Base-by-base conservation (phyloP, 441 rosid species). In the Macaranga tanarius region DNA sequence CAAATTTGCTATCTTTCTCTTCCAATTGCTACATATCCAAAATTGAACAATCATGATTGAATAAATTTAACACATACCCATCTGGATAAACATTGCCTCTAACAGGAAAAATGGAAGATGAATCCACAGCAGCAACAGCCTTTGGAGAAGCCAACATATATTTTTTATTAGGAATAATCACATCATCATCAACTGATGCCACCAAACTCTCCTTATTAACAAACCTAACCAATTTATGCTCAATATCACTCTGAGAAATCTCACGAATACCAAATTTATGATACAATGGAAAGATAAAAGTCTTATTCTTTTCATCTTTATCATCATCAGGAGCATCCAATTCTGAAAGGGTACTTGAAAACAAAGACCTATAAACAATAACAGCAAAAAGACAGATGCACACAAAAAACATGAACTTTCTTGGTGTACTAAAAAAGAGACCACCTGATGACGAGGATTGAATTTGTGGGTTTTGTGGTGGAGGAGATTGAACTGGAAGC, bases 61-160 rank as follows among this genome's bases (percentile, higher is more conserved):
- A 50, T 20, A 31, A 70, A 52, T 57, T 71, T 25, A 42, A 64
- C 23, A 65, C 86, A 69, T 85, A 92, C 99, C 97, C 99, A 81
- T 90, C 91, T 55, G 97, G 93, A 85, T 72, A 87, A 72, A 94
- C 88, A 81, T 85, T 89, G 64, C 97, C 99, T 59, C 77, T 82
- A 15, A 87, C 88, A 23, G 97, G 99, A 47, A 90, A 86, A 82
- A 82, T 28, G 68, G 91, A 31, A 73, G 96, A 83, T 69, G 91
- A 74, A 79, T 80, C 91, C 54, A 55, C 66, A 31, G 81, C 84
- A 64, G 68, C 87, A 63, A 66, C 86, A 70, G 79, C 74, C 38
- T 69, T 84, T 38, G 80, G 75, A 69, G 81, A 74, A 52, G 79
- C 71, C 78, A 75, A 63, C 59, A 74, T 77, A 70, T 73, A 73